phyloP scores from a whole-genome alignment of 805 yeast genomes.

The Blastobotrys terrestris region DNA sequence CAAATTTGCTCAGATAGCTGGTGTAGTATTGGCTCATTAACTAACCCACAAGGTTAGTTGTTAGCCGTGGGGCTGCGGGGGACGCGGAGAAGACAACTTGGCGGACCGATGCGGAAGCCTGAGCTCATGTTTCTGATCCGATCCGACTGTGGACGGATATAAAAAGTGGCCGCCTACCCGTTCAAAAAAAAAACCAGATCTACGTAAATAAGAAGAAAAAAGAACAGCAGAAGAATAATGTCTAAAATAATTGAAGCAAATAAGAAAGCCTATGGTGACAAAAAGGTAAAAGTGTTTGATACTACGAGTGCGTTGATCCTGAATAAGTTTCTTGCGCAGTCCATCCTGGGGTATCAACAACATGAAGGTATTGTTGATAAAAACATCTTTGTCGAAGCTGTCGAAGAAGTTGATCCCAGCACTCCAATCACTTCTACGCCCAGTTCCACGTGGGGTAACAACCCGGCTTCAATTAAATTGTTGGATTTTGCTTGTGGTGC shows the following conservation, averaged over 20 bases:
- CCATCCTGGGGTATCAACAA: background rate
- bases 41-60: too few species aligned
- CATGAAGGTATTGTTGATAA: background rate
- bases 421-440: background rate
- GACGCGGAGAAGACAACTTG: too few species aligned
- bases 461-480: slow-evolving; percentile 16
- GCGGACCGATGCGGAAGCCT: too few species aligned
- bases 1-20: too few species aligned
- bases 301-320: background rate
- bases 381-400: background rate
- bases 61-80: too few species aligned
- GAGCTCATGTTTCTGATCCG: too few species aligned
- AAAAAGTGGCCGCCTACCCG: too few species aligned
- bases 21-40: too few species aligned
- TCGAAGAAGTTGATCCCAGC: background rate
- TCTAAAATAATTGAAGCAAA: background rate
- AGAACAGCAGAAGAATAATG: too few species aligned
- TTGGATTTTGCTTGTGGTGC: slow-evolving; percentile 27
- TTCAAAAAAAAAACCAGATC: too few species aligned
- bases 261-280: background rate
- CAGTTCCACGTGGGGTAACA: slow-evolving; percentile 11
- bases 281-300: background rate
- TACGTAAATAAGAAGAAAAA: too few species aligned
- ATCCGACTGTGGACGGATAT: too few species aligned
- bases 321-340: background rate